Conservation (phyloP, 768 basidiomycete genomes). For the Leccinum obscurum region DNA sequence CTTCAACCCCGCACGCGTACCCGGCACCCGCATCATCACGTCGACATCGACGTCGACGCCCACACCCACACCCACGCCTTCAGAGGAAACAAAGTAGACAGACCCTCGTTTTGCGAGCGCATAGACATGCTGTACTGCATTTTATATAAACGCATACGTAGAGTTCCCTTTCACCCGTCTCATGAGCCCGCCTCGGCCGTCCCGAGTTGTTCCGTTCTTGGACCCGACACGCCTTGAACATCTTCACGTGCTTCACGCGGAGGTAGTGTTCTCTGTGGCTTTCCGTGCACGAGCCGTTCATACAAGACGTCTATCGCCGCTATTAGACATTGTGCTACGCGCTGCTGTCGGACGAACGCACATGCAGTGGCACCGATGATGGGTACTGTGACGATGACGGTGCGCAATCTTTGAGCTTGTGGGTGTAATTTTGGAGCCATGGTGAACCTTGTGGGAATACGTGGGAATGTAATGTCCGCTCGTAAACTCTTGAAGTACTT, state of each 20-base stretch:
- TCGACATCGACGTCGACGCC: slow-evolving; percentile 4
- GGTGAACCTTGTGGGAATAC: not conserved
- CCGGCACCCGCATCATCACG: slow-evolving; percentile 75
- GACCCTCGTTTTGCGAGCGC: not conserved
- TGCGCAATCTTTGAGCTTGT: slow-evolving; percentile 46
- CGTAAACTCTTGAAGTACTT: no score
- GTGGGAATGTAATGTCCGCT: slow-evolving; percentile 3
- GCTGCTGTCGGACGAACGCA: slow-evolving; percentile 33
- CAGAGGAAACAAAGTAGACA: slow-evolving; percentile 26
- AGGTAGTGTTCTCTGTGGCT: slow-evolving; percentile 45
- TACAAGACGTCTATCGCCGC: slow-evolving; percentile 57
- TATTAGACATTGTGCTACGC: slow-evolving; percentile 10
- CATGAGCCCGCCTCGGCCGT: slow-evolving; percentile 9
- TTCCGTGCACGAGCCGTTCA: slow-evolving; percentile 57
- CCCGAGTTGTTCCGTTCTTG: slow-evolving; percentile 22
- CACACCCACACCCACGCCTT: not conserved
- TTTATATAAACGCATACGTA: not conserved
- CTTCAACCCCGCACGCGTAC: slow-evolving; percentile 88
- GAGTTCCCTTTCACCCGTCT: not conserved
- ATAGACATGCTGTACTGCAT: slow-evolving; percentile 17
- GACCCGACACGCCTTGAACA: not conserved
- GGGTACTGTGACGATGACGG: slow-evolving; percentile 62
- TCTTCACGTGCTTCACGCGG: slow-evolving; percentile 14
- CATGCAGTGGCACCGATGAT: slow-evolving; percentile 65
- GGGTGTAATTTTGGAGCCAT: slow-evolving; percentile 41